Percentiles rank a stretch among this genome's conserved stretches.
Conservation (phyloP, 495 filamentous ascomycete species). For the Saxophila tyrrhenica region DNA sequence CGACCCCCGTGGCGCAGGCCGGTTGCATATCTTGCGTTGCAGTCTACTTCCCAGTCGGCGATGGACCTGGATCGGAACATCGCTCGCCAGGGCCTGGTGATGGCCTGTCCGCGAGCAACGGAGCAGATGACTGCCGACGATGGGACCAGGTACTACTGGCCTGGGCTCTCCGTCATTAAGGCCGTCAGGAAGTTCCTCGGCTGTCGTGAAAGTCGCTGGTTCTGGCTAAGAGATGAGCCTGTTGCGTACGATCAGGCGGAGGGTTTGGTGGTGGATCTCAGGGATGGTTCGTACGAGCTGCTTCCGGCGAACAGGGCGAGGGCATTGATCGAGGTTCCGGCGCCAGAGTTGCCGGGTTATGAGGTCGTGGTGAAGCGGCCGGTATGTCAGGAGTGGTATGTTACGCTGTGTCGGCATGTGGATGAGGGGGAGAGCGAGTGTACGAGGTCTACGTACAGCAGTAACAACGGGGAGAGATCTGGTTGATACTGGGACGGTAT, state of each 20-base stretch:
- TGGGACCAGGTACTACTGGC: neutral
- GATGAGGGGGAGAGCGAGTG: too few relatives aligned
- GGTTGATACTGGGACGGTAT: too few relatives aligned
- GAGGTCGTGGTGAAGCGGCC: too few relatives aligned
- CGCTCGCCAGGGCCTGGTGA: neutral
- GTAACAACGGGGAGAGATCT: too few relatives aligned
- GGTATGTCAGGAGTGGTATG: too few relatives aligned
- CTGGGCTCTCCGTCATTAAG: neutral
- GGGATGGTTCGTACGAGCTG: neutral
- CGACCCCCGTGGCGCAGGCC: neutral
- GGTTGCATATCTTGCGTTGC: neutral
- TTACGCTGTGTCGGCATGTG: too few relatives aligned
- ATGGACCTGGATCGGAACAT: neutral
- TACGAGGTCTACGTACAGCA: too few relatives aligned
- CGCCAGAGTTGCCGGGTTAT: neutral
- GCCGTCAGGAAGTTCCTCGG: neutral
- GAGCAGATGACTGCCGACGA: neutral
- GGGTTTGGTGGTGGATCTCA: neutral
- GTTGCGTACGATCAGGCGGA: neutral
- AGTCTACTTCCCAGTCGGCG: neutral
- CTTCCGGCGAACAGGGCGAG: neutral
- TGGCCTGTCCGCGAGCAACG: neutral
- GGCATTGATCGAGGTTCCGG: neutral
- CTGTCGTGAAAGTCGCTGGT: neutral
- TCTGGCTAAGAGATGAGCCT: too few relatives aligned